phyloP scores from a whole-genome alignment of 768 basidiomycete species.

The Agrocybe pediades region DNA sequence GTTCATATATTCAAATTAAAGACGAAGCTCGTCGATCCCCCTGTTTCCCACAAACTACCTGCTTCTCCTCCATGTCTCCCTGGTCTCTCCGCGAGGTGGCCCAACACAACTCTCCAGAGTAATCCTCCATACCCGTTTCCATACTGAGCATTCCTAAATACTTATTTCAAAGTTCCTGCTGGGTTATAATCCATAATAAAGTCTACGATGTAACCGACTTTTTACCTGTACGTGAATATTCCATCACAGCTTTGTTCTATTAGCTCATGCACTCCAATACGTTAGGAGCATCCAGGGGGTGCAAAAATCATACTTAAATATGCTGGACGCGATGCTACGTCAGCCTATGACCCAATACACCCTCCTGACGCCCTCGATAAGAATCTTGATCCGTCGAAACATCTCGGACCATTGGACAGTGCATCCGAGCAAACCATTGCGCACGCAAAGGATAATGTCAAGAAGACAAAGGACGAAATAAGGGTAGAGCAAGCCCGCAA shows the following conservation, averaged over 20 bases:
- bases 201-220: slow-evolving; percentile 91
- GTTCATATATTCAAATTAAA: slow-evolving; percentile 2
- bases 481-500: slow-evolving; percentile 64
- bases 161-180: slow-evolving; percentile 69
- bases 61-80: slow-evolving; percentile 37
- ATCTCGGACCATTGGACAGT: slow-evolving; percentile 66
- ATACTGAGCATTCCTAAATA: slow-evolving; percentile 8
- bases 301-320: slow-evolving; percentile 79
- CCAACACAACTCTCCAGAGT: slow-evolving; percentile 58
- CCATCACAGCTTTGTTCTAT: neutral
- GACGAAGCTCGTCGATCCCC: slow-evolving; percentile 6
- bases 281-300: slow-evolving; percentile 85
- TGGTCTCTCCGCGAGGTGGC: slow-evolving; percentile 60
- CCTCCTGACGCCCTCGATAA: slow-evolving; percentile 78
- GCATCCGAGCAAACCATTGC: slow-evolving; percentile 41
- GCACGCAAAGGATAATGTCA: slow-evolving; percentile 37
- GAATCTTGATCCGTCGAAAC: slow-evolving; percentile 68
- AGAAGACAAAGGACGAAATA: slow-evolving; percentile 69
- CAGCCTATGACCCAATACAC: slow-evolving; percentile 80
- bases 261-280: neutral
- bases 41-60: slow-evolving; percentile 15
- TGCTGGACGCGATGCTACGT: slow-evolving; percentile 84
- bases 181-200: slow-evolving; percentile 78
- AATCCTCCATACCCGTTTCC: slow-evolving; percentile 15
- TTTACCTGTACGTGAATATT: slow-evolving; percentile 47